These are phyloP conservation scores for Neofusicoccum sp. DNA, from an alignment of 2,329 filamentous ascomycete species.

Conservation along the genomic window DNA sequence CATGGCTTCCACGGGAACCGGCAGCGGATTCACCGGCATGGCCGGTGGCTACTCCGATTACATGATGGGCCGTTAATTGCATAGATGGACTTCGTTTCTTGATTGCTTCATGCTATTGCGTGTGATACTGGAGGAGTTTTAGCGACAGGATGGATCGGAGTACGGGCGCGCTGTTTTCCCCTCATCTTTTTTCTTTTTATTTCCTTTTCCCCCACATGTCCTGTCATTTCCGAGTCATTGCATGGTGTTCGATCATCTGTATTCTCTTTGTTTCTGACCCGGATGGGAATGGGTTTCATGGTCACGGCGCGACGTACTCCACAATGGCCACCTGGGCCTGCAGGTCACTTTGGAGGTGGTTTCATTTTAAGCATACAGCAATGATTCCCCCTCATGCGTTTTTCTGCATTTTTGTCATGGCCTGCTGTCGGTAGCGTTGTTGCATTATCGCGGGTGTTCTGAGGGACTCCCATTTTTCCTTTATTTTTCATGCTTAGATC, in stretches of 20 bases:
- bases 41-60: constrained; percentile 38
- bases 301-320: constrained; percentile 22
- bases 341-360: constrained; percentile 38
- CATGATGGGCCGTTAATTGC: constrained; percentile 40
- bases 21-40: constrained; percentile 35
- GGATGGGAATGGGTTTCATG: constrained; percentile 40
- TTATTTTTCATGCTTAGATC: constrained; percentile 8
- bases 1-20: constrained; percentile 35
- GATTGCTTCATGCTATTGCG: constrained; percentile 10
- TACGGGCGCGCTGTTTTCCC: constrained; percentile 24
- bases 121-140: constrained; percentile 15
- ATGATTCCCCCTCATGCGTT: constrained; percentile 48
- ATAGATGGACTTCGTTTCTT: constrained; percentile 4
- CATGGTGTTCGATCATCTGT: constrained; percentile 39
- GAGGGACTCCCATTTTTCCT: constrained; percentile 18
- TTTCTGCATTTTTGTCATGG: constrained; percentile 22
- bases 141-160: constrained; percentile 16
- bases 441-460: constrained; percentile 23
- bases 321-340: constrained; percentile 30
- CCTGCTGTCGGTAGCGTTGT: constrained; percentile 18
- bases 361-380: constrained; percentile 47
- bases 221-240: constrained; percentile 46
- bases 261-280: constrained; percentile 28
- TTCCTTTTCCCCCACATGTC: constrained; percentile 30
- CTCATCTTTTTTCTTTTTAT: constrained; percentile 27